Evolutionary conservation across 2,329 filamentous ascomycete genomes (phyloP), one percentile per base, ranked within the genome.

Genomic region (Neonectria magnoliae): DNA sequence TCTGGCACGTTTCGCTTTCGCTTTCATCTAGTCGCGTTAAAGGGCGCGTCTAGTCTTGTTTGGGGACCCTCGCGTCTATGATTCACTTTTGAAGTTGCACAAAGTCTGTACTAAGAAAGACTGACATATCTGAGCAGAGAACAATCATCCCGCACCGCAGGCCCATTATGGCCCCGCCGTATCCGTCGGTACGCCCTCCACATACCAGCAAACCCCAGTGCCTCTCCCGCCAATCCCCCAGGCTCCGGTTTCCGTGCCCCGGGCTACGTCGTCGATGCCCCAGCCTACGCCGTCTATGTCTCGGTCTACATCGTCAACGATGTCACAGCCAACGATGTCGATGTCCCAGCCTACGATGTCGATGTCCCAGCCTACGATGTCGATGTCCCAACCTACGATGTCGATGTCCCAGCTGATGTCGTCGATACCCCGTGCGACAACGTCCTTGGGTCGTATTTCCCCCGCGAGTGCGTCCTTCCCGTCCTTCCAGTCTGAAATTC

Each of bases 401-500:
- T 16, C 51, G 5, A 31, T 59, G 22, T 38, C 36, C 13, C 50
- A 57, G 10, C 50, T 59, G 22, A 7, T n/a, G 33, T 25, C 45
- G 10, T 36, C 31, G 13, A 22, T 38, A 2, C 48, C 50, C 1
- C 57, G 52, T 41, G 18, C 45, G 14, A 51, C 38, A 22, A 31
- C 56, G 16, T 22, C 42, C 18, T 42, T 36, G 8, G 51, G 22
- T 8, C 62, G 59, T n/a, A 38, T 45, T 1, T 57, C 67, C 6
- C 57, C 77, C 68, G 20, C 64, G 4, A 57, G 29, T 25, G 41
- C 56, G 22, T 50, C 59, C 33, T 45, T 66, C 44, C 48, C 67
- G 5, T 33, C 47, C 7, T n/a, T 62, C 16, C 55, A 60, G n/a
- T 9, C 68, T 27, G 78, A 80, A 57, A 78, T 81, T n/a, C 69